Base-by-base conservation (phyloP, 768 basidiomycete species). In the Amanita thiersii region DNA sequence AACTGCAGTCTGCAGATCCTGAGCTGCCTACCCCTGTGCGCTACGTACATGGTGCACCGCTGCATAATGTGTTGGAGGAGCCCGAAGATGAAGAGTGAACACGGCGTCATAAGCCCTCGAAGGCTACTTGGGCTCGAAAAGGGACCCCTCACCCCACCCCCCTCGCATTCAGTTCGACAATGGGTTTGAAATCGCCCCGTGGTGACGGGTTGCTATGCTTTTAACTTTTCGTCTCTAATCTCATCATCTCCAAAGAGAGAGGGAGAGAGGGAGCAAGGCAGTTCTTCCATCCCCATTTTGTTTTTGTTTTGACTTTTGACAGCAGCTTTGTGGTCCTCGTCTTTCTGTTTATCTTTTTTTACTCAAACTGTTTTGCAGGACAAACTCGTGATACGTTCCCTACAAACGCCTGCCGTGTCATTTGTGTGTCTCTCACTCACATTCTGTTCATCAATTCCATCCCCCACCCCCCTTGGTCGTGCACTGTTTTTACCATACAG, bases 21-120 rank as follows among this genome's bases (percentile, higher is more conserved):
- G 78, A 77, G 3, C 67, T 75, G n/a, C 64, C 60, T 14, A 84
- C 80, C 50, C 84, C 84, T 8, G 74, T 58, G 24, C 75, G 86
- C 31, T 91, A 91, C 54, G 57, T 86, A 10, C 88, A 91, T 52
- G 88, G 88, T 18, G 84, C 85, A 5, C 88, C 88, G 20, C 67
- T 91, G 52, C 85, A 89, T 49, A 90, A 90, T 47, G 88, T 91
- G 30, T 17, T 88, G 36, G 88, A 89, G 56, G 86, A 88, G 52
- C 81, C 84, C 45, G 85, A 87, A 47, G 81, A 86, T 51, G 78
- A 79, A 7, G 31, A 34, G 20, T 41, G 19, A 17, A 10, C 9
- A n/a, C n/a, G n/a, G n/a, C n/a, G n/a, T n/a, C n/a, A n/a, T n/a
- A n/a, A n/a, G n/a, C n/a, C n/a, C n/a, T n/a, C n/a, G n/a, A n/a